Percentiles rank a stretch among this genome's conserved stretches.
phyloP scores from a whole-genome alignment of 1,284 basidiomycete genomes.

The Cutaneotrichosporon arboriforme region DNA sequence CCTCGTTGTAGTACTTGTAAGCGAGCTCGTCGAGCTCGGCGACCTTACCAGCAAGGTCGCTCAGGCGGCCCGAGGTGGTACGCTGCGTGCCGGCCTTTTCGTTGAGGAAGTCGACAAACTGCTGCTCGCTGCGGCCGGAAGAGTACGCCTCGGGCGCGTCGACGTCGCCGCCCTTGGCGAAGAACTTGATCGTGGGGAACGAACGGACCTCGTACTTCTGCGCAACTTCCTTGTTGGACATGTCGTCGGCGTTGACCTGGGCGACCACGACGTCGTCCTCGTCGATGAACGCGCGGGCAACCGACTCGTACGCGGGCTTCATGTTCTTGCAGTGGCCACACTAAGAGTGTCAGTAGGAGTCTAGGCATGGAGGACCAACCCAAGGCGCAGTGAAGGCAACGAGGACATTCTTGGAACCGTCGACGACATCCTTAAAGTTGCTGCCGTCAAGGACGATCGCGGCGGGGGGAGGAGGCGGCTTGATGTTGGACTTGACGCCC shows the following conservation, averaged over 20 bases:
- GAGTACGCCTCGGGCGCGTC: conserved; percentile 59
- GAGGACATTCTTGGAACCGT: conserved; percentile 74
- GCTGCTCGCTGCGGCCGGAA: conserved; percentile 45
- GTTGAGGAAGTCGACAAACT: conserved; percentile 59
- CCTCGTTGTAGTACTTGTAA: conserved; percentile 60
- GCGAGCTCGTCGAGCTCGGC: conserved; percentile 70
- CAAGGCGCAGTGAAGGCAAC: conserved; percentile 76
- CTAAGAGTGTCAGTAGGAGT: background rate
- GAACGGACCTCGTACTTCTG: conserved; percentile 64
- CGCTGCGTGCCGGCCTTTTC: conserved; percentile 83
- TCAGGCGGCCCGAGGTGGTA: conserved; percentile 71
- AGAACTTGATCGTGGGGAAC: conserved; percentile 93
- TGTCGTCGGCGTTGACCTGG: conserved; percentile 83
- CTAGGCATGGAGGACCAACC: conserved; percentile 9
- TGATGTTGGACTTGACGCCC: conserved; percentile 76
- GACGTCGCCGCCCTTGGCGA: conserved; percentile 58
- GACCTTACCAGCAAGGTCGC: conserved; percentile 75
- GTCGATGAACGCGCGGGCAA: conserved; percentile 69
- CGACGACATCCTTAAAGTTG: conserved; percentile 69
- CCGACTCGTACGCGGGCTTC: conserved; percentile 81
- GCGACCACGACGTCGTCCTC: conserved; percentile 80
- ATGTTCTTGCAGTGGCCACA: conserved; percentile 50
- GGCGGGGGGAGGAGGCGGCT: conserved; percentile 71
- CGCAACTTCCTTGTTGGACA: conserved; percentile 70
- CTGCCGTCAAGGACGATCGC: conserved; percentile 63